Evolutionary conservation across 2,329 filamentous ascomycete species (phyloP).

Genomic region (Botrytis medusae): DNA sequence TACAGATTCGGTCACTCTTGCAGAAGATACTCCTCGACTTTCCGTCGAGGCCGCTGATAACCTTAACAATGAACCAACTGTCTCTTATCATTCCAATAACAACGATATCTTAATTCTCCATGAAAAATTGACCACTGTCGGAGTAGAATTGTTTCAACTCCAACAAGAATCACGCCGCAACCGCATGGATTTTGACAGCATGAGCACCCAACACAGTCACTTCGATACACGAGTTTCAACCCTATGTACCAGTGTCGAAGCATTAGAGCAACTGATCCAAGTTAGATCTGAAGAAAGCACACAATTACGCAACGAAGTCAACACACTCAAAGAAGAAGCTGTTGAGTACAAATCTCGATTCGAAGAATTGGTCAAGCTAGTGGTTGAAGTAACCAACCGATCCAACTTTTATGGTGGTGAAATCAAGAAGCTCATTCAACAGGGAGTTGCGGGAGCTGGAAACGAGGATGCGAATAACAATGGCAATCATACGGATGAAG

Average conservation of each 20-base stretch:
- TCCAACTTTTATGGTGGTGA: accelerated
- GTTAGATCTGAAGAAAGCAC: no score
- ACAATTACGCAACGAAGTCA: not conserved
- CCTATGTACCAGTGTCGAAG: not conserved
- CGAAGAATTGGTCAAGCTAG: not conserved
- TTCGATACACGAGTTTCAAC: not conserved
- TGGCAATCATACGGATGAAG: not conserved
- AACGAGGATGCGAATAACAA: not conserved
- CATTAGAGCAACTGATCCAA: accelerated
- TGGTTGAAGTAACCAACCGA: not conserved
- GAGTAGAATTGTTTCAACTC: not conserved
- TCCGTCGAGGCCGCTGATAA: not conserved
- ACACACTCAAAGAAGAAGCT: not conserved
- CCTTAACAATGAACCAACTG: not conserved
- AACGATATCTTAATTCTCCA: not conserved
- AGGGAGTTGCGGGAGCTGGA: accelerated
- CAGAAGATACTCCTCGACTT: not conserved
- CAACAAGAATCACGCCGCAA: not conserved
- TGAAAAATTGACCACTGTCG: not conserved
- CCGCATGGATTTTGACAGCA: not conserved
- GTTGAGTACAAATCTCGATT: not conserved
- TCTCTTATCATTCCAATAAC: not conserved
- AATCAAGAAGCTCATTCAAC: not conserved
- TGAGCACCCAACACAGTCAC: not conserved
- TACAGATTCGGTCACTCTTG: not conserved